Percentiles rank a stretch among this genome's conserved stretches.
Conservation (phyloP, 352 stramenopile species). For the Pythium apleroticum region DNA sequence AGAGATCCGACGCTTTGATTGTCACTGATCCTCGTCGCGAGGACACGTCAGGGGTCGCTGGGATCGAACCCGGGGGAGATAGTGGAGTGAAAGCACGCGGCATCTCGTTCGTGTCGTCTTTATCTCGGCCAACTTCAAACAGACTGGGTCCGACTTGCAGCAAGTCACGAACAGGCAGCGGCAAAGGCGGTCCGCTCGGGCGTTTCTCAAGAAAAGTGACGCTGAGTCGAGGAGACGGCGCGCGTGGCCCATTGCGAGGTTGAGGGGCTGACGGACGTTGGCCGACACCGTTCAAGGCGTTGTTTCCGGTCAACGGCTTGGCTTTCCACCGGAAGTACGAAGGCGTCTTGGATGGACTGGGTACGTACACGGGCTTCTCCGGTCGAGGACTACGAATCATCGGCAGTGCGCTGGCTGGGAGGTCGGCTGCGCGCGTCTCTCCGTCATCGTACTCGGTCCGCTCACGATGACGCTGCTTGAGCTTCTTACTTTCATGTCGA, state of each 20-base stretch:
- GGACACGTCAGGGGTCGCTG: neutral
- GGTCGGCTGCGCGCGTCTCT: slow-evolving; percentile 4
- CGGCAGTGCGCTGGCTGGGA: slow-evolving; percentile 51
- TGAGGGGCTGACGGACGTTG: neutral
- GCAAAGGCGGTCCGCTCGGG: neutral
- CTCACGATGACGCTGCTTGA: slow-evolving; percentile 32
- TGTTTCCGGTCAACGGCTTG: slow-evolving; percentile 11
- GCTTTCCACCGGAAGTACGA: slow-evolving; percentile 71
- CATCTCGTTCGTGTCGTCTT: neutral
- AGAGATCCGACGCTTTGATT: neutral
- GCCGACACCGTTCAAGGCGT: neutral
- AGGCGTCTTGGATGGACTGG: slow-evolving; percentile 45
- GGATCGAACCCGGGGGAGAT: neutral
- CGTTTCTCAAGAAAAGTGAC: slow-evolving; percentile 1
- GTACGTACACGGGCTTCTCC: slow-evolving; percentile 39
- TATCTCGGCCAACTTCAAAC: slow-evolving; percentile 8
- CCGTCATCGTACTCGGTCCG: slow-evolving; percentile 18
- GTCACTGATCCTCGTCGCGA: slow-evolving; percentile 5
- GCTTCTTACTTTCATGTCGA: slow-evolving; percentile 39
- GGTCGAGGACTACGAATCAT: slow-evolving; percentile 44
- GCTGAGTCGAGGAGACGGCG: slow-evolving; percentile 11
- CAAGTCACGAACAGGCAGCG: slow-evolving; percentile 2
- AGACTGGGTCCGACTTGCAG: slow-evolving; percentile 15
- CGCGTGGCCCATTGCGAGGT: slow-evolving; percentile 3
- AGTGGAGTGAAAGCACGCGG: neutral